Conservation (phyloP, 2,329 filamentous ascomycete genomes). For the Myotisia sp. region DNA sequence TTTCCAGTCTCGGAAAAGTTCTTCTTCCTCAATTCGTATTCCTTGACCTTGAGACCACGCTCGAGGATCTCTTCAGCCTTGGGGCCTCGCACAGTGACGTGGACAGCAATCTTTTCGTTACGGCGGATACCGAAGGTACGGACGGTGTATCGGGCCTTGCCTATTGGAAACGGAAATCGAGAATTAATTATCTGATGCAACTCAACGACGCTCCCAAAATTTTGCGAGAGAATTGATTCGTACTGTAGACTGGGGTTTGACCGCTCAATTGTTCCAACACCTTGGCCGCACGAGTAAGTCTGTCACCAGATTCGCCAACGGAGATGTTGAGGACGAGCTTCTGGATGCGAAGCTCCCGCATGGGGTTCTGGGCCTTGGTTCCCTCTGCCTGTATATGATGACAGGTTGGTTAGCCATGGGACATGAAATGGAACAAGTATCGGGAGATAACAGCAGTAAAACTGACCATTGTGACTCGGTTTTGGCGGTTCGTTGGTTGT, state of each 20-base stretch:
- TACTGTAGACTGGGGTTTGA: constrained; percentile 99
- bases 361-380: constrained; percentile 84
- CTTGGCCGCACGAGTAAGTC: constrained; percentile 98
- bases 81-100: constrained; percentile 98
- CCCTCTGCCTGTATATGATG: constrained; percentile 48
- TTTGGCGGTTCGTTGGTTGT: constrained; percentile 17
- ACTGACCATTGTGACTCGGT: constrained; percentile 37
- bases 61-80: constrained; percentile 99
- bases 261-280: constrained; percentile 98
- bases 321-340: constrained; percentile 99
- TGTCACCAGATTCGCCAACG: constrained; percentile 99
- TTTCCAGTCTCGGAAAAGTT: constrained; percentile 99
- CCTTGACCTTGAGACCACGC: constrained; percentile 99
- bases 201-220: neutral
- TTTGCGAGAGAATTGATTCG: constrained; percentile 10
- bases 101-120: constrained; percentile 99
- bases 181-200: constrained; percentile 12
- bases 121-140: constrained; percentile 99
- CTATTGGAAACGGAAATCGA: constrained; percentile 34
- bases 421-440: constrained; percentile 9
- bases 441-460: neutral
- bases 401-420: constrained; percentile 15
- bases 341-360: constrained; percentile 99
- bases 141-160: constrained; percentile 99
- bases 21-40: constrained; percentile 97